These are phyloP conservation scores for Drosera capensis DNA, from an alignment of 148 eudicot genomes.

Conservation along the genomic window DNA sequence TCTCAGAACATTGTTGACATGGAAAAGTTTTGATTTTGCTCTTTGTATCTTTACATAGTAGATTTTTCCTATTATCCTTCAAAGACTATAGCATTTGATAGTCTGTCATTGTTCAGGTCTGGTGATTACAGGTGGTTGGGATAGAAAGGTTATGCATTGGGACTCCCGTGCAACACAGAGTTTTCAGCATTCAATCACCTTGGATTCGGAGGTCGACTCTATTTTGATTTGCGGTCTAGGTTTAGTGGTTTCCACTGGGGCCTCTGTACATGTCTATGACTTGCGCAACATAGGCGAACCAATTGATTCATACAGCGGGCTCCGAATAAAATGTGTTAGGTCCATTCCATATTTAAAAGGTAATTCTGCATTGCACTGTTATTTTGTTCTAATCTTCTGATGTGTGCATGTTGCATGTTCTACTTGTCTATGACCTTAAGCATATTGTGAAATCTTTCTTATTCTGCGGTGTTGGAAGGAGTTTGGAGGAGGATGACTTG, in stretches of 20 bases:
- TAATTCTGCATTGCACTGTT: conserved; percentile 9
- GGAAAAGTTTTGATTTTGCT: too few species aligned
- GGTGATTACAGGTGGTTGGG: conserved; percentile 70
- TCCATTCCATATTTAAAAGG: conserved; percentile 45
- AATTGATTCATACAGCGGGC: conserved; percentile 25
- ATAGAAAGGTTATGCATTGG: conserved; percentile 52
- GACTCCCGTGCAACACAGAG: conserved; percentile 63
- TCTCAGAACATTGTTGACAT: too few species aligned
- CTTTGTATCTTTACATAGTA: too few species aligned
- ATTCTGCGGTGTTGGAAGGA: too few species aligned
- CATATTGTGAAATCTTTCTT: neutral
- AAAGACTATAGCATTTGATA: neutral
- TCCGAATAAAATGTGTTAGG: conserved; percentile 52
- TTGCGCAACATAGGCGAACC: too few species aligned
- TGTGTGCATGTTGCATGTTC: neutral
- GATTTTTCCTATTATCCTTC: neutral
- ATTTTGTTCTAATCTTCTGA: neutral
- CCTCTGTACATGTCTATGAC: too few species aligned
- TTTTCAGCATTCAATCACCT: too few species aligned
- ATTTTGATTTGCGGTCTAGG: too few species aligned
- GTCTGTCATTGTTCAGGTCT: conserved; percentile 25
- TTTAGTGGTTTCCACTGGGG: too few species aligned
- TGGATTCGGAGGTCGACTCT: too few species aligned
- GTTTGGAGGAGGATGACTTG: neutral
- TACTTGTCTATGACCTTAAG: neutral